Conservation (phyloP, 345 rosid species). For the Viola odorata region DNA sequence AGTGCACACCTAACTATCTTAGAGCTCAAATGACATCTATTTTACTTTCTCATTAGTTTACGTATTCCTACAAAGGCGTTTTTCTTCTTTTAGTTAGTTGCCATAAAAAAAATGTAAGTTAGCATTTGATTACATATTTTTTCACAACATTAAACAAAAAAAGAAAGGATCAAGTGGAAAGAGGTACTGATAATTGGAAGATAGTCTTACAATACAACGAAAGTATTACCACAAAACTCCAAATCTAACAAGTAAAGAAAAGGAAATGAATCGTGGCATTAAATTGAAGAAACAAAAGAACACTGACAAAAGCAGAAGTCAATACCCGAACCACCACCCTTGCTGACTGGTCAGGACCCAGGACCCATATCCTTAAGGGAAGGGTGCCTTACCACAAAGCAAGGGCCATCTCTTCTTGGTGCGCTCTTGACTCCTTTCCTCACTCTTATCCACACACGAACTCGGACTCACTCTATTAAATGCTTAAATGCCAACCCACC, state of each 20-base stretch:
- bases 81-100: too few species aligned
- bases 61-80: too few species aligned
- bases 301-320: constrained; percentile 48
- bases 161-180: neutral
- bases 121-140: too few species aligned
- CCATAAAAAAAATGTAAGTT: too few species aligned
- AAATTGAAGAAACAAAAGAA: constrained; percentile 10
- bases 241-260: too few species aligned
- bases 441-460: neutral
- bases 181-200: neutral
- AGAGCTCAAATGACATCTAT: too few species aligned
- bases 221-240: too few species aligned
- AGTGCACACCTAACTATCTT: too few species aligned
- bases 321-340: constrained; percentile 95
- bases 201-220: too few species aligned
- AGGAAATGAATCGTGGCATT: constrained; percentile 4
- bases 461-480: neutral
- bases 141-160: neutral
- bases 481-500: neutral
- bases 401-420: constrained; percentile 50
- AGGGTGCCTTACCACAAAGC: constrained; percentile 20
- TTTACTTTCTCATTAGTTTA: too few species aligned
- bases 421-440: constrained; percentile 87
- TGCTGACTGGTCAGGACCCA: constrained; percentile 28
- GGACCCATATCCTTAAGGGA: constrained; percentile 7